Conservation (phyloP, 371 early-diverging fungal species). For the Mortierella sp. region DNA sequence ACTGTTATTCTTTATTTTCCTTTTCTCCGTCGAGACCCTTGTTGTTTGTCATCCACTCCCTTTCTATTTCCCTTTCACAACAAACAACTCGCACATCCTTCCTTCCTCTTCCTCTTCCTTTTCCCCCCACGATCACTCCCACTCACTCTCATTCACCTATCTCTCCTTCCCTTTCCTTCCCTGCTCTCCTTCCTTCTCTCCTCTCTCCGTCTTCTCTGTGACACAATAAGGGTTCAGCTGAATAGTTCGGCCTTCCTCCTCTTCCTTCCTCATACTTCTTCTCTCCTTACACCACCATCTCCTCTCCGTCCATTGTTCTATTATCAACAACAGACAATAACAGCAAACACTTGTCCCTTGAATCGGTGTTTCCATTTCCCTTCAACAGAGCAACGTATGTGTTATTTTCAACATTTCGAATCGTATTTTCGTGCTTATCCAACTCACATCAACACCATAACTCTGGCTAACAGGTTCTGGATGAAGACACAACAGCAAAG, state of each 20-base stretch:
- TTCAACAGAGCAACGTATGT: conserved; percentile 1
- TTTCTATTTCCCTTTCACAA: neutral
- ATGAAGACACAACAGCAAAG: neutral
- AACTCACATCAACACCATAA: neutral
- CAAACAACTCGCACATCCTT: neutral
- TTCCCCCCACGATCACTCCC: neutral
- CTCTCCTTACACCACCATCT: neutral
- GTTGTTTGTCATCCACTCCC: neutral
- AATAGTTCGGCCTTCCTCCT: neutral
- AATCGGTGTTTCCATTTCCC: neutral
- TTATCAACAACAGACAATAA: neutral
- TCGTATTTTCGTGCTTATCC: neutral
- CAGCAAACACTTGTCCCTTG: neutral
- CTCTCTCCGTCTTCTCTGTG: neutral
- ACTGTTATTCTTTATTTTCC: neutral
- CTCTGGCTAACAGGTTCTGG: neutral
- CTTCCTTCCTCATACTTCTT: neutral
- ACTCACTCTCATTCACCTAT: neutral
- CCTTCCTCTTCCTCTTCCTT: neutral
- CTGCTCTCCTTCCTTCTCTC: neutral
- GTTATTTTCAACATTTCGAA: neutral
- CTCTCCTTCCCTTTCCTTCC: neutral
- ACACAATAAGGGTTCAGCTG: neutral
- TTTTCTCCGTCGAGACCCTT: conserved; percentile 1
- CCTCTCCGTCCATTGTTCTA: neutral